Conservation (phyloP, 257 asterid genomes). For the Nicotiana obtusifolia region DNA sequence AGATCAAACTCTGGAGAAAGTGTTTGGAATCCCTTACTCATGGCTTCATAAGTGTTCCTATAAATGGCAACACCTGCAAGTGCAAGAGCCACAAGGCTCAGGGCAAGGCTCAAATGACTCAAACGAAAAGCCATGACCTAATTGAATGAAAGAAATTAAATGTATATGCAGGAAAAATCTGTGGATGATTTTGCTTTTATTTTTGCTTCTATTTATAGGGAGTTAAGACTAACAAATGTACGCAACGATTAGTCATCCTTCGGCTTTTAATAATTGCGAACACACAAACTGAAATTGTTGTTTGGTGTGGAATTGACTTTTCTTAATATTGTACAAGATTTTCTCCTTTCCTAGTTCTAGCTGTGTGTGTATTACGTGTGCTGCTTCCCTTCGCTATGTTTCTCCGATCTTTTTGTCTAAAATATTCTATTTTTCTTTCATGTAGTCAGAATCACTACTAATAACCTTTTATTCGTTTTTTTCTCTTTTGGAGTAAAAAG, state of each 20-base stretch:
- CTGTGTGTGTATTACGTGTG: neutral
- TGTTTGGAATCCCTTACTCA: neutral
- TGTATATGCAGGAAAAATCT: neutral
- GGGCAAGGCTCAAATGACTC: neutral
- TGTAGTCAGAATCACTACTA: neutral
- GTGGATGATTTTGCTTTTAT: neutral
- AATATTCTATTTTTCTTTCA: too few relatives aligned
- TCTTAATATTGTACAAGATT: neutral
- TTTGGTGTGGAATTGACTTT: neutral
- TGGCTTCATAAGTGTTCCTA: neutral
- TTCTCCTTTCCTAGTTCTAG: neutral
- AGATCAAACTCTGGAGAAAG: neutral
- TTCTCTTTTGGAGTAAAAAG: neutral
- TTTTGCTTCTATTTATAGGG: slow-evolving; percentile 3
- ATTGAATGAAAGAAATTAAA: neutral
- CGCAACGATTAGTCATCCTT: neutral
- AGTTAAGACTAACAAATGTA: neutral
- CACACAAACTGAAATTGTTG: neutral
- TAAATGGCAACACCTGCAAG: slow-evolving; percentile 1
- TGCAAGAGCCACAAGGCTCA: slow-evolving; percentile 5
- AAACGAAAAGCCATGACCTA: neutral
- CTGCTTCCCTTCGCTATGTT: neutral
- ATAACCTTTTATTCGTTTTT: neutral
- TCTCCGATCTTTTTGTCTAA: neutral
- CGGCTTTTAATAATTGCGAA: neutral